Percentiles rank a stretch among this genome's conserved stretches.
Evolutionary conservation across 2,329 filamentous ascomycete genomes (phyloP).

Genomic region (Elsinoe necatrix): DNA sequence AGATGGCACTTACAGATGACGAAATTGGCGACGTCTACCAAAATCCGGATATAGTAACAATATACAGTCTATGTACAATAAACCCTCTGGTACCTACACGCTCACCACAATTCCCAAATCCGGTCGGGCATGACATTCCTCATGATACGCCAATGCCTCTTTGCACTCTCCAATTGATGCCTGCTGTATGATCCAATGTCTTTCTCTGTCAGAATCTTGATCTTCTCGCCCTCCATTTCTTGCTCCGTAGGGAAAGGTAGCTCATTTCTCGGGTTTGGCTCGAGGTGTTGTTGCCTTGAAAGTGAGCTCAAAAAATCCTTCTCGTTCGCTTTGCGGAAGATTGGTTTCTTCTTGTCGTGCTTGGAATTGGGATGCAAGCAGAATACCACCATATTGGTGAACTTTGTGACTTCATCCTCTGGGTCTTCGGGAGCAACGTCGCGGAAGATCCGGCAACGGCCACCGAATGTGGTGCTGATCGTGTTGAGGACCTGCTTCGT

Average conservation of each 20-base stretch:
- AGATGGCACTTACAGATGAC: no score
- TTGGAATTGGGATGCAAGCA: slow-evolving; percentile 57
- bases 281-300: slow-evolving; percentile 59
- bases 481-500: slow-evolving; percentile 74
- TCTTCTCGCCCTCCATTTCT: slow-evolving; percentile 30
- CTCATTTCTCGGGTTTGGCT: slow-evolving; percentile 63
- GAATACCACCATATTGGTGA: slow-evolving; percentile 95
- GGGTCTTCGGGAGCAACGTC: slow-evolving; percentile 53
- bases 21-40: no score
- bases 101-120: slow-evolving; percentile 84
- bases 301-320: slow-evolving; percentile 65
- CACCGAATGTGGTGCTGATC: slow-evolving; percentile 73
- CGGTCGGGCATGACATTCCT: slow-evolving; percentile 64
- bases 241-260: slow-evolving; percentile 31
- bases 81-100: background rate
- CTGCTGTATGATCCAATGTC: slow-evolving; percentile 58
- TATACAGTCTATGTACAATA: background rate
- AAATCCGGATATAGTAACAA: no score
- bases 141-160: slow-evolving; percentile 91
- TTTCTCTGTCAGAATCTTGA: slow-evolving; percentile 50
- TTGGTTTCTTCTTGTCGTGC: slow-evolving; percentile 27
- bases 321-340: slow-evolving; percentile 60
- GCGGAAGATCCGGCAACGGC: slow-evolving; percentile 75
- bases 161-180: slow-evolving; percentile 67
- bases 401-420: slow-evolving; percentile 50